These are phyloP conservation scores for Debaryomyces coudertii DNA, from an alignment of 1,139 yeast genomes.

Conservation along the genomic window DNA sequence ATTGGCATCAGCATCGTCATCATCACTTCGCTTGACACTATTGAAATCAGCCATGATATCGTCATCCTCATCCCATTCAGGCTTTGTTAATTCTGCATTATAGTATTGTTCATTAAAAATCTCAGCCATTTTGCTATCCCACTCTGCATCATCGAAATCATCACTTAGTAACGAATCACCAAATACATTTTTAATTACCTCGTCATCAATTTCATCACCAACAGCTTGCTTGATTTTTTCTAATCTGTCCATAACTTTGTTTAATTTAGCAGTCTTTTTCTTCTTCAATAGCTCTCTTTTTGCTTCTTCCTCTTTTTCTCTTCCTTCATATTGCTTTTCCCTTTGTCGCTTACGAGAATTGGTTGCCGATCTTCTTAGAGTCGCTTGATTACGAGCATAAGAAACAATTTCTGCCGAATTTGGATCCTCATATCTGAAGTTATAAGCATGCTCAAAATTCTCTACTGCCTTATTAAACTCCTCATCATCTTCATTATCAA, in stretches of 20 bases:
- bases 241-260: slow-evolving; percentile 76
- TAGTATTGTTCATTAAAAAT: slow-evolving; percentile 85
- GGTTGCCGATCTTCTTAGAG: slow-evolving; percentile 79
- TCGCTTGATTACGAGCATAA: slow-evolving; percentile 96
- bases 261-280: slow-evolving; percentile 74
- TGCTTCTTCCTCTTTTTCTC: slow-evolving; percentile 53
- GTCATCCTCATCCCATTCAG: slow-evolving; percentile 42
- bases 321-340: slow-evolving; percentile 64
- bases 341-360: slow-evolving; percentile 81
- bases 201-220: slow-evolving; percentile 74
- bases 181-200: slow-evolving; percentile 62
- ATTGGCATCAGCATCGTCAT: slow-evolving; percentile 41
- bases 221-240: slow-evolving; percentile 79
- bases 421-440: slow-evolving; percentile 93
- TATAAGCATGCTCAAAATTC: slow-evolving; percentile 86
- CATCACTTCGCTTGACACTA: slow-evolving; percentile 24
- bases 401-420: slow-evolving; percentile 88
- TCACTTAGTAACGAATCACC: slow-evolving; percentile 78
- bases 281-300: slow-evolving; percentile 67
- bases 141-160: slow-evolving; percentile 87
- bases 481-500: slow-evolving; percentile 71
- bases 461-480: slow-evolving; percentile 94
- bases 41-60: slow-evolving; percentile 30
- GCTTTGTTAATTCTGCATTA: slow-evolving; percentile 52
- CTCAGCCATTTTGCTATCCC: slow-evolving; percentile 88